These are phyloP conservation scores for Leccinum incarnatum DNA, from an alignment of 768 basidiomycete species.

Conservation along the genomic window DNA sequence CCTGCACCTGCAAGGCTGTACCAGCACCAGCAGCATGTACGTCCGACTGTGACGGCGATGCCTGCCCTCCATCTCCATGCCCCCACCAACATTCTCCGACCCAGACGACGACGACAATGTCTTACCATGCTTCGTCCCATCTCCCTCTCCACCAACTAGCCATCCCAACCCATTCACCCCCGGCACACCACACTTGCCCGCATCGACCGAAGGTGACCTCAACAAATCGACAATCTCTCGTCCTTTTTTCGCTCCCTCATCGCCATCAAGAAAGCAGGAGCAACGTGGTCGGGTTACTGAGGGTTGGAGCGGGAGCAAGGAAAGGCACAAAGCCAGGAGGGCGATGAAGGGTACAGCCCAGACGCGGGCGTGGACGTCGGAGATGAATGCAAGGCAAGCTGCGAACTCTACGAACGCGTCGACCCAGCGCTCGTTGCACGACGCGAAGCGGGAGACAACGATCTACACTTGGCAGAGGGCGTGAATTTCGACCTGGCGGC, in stretches of 20 bases:
- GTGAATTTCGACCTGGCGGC: no score
- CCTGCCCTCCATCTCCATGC: background rate
- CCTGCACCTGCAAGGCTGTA: background rate
- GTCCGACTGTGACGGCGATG: background rate
- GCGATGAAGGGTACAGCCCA: constrained; percentile 7
- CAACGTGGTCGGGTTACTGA: no score
- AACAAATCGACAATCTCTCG: background rate
- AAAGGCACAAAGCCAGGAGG: background rate
- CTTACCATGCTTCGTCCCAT: background rate
- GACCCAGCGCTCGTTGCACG: no score
- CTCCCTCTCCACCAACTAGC: constrained; percentile 16
- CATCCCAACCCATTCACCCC: constrained; percentile 15
- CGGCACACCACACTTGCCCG: background rate
- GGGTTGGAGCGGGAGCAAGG: no score
- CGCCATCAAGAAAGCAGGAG: no score
- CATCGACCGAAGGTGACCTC: constrained; percentile 11
- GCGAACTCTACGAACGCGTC: constrained; percentile 6
- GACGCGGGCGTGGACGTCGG: constrained; percentile 7
- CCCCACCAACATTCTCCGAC: constrained; percentile 11
- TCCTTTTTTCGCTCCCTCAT: no score
- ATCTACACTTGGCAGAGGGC: no score
- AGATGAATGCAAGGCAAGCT: constrained; percentile 5
- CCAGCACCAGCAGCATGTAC: background rate
- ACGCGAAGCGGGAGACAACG: no score
- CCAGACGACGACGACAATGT: background rate